Base-by-base conservation (phyloP, 2,329 filamentous ascomycete species). In the Ophiostoma ips region DNA sequence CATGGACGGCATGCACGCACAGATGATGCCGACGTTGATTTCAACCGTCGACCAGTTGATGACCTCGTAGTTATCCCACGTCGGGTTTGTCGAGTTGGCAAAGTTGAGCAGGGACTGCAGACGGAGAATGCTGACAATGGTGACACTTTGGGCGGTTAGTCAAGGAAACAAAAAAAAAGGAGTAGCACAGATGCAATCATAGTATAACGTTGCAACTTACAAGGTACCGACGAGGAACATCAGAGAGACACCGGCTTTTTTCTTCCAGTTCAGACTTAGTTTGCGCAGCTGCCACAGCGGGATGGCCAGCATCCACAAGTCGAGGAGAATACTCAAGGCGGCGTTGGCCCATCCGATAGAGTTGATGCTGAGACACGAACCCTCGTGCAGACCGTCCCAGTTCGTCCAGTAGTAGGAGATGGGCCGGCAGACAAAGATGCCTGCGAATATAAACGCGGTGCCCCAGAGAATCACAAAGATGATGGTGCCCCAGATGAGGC, bases 361-460 rank as follows among this genome's bases (percentile, higher is more conserved):
- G 52, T 73, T 75, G 53, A 72, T 61, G 50, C 74, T 64, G 19
- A 72, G 58, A 53, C 77, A 81, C 1, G 53, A 61, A 0, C 76
- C 76, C 0, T 59, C 5, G 35, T 69, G 64, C 48, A 68, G 60
- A 1, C 66, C 66, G 43, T 74, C 68, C 73, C 75, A 80, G 15
- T 62, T 62, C 0, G 61, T 64, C 77, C 77, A 81, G 58, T 70
- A 73, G 51, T 67, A 71, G 13, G 59, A 60, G 18, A 79, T 62
- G 0, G 76, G 76, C 2, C 56, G 59, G 58, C 75, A 79, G 53
- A 76, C 70, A 35, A 77, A 72, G 12, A 73, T 57, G 13, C 63
- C 67, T 11, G 66, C 58, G 3, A 73, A 53, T 16, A 68, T 49
- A 35, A 72, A 76, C 3, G 60, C 55, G 15, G 69, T 3, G 2